These are phyloP conservation scores for Plasmodium gonderi DNA, from an alignment of 169 alveolate species.

Conservation along the genomic window DNA sequence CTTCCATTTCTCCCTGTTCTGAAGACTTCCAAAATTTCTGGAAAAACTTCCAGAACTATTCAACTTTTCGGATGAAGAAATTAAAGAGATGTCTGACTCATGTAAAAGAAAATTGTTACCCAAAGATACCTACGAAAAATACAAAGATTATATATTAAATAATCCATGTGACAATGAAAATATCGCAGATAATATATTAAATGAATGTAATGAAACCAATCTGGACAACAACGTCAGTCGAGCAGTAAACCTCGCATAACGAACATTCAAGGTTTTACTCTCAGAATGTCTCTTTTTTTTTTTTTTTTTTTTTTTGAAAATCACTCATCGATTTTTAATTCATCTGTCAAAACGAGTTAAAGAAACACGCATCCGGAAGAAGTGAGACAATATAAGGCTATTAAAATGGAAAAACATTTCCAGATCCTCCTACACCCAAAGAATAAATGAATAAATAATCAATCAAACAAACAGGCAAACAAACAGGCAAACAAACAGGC, in stretches of 20 bases:
- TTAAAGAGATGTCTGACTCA: slow-evolving; percentile 71
- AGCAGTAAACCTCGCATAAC: slow-evolving; percentile 7
- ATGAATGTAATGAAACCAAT: slow-evolving; percentile 1
- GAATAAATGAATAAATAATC: too few species aligned
- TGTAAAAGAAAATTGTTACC: slow-evolving; percentile 61
- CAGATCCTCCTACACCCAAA: too few species aligned
- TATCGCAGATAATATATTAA: background rate
- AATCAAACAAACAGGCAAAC: too few species aligned
- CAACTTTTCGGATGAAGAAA: slow-evolving; percentile 74
- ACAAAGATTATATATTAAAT: background rate
- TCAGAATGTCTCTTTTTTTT: background rate
- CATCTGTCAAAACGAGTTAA: too few species aligned
- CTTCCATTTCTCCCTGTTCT: background rate
- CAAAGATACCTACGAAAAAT: background rate
- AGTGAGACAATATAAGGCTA: too few species aligned
- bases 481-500: too few species aligned
- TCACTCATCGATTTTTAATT: too few species aligned
- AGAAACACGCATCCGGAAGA: background rate
- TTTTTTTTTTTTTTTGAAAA: too few species aligned
- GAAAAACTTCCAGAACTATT: slow-evolving; percentile 78
- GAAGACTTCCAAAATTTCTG: slow-evolving; percentile 60
- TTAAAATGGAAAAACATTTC: too few species aligned
- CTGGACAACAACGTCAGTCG: slow-evolving; percentile 7
- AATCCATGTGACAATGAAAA: background rate
- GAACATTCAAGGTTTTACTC: background rate